A percentile compares a stretch with the other conserved stretches of the same genome.
Conservation (phyloP, 768 basidiomycete species). For the Cantharellus cinnabarinus region DNA sequence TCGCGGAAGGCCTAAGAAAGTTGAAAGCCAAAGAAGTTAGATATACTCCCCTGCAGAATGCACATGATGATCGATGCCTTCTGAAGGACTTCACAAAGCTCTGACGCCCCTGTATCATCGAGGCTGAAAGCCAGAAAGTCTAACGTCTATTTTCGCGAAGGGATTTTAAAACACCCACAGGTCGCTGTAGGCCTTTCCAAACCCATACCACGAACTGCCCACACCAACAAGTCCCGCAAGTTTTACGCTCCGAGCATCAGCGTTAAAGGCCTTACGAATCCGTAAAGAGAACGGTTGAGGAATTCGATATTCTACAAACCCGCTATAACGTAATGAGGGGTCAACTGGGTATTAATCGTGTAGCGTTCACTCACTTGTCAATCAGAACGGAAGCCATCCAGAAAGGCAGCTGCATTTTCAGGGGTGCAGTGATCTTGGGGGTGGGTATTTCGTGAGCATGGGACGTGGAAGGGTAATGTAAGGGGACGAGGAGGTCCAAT, state of each 20-base stretch:
- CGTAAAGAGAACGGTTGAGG: conserved; percentile 55
- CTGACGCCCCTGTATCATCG: conserved; percentile 49
- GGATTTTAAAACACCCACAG: conserved; percentile 31
- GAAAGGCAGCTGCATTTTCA: conserved; percentile 67
- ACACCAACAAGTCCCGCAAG: conserved; percentile 69
- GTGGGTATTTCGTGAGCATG: neutral
- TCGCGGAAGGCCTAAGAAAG: conserved; percentile 45
- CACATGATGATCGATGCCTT: conserved; percentile 22
- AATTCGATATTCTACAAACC: conserved; percentile 77
- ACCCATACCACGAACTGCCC: conserved; percentile 81
- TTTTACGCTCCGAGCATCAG: conserved; percentile 70
- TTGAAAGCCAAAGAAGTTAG: neutral
- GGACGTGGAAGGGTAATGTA: neutral
- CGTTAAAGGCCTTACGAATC: conserved; percentile 73
- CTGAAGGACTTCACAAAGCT: conserved; percentile 50
- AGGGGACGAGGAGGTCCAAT: neutral
- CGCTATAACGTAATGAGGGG: conserved; percentile 22
- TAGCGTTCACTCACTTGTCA: conserved; percentile 34
- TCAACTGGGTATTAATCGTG: neutral
- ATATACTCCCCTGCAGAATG: neutral
- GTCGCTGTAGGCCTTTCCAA: conserved; percentile 68
- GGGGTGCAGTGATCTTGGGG: conserved; percentile 47
- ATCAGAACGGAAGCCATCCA: conserved; percentile 83
- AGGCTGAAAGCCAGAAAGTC: conserved; percentile 27
- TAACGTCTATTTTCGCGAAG: no score